Evolutionary conservation across 2,329 filamentous ascomycete species (phyloP).

Genomic region (Colletotrichum cereale): DNA sequence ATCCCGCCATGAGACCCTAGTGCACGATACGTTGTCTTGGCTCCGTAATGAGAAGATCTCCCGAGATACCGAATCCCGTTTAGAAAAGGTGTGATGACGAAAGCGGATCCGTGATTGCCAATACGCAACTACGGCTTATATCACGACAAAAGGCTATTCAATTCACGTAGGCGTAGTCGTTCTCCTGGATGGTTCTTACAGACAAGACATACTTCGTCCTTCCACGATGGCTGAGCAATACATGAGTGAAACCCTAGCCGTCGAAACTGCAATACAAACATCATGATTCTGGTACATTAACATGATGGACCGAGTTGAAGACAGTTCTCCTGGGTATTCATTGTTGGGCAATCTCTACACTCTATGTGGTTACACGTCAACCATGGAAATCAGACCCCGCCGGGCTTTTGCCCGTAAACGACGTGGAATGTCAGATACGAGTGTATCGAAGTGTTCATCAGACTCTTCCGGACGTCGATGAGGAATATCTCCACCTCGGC

Average conservation of each 20-base stretch:
- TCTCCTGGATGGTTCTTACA: not conserved
- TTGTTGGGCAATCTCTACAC: not conserved
- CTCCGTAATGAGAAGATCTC: not conserved
- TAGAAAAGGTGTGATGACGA: too few relatives aligned
- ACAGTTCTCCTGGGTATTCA: not conserved
- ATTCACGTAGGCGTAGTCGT: not conserved
- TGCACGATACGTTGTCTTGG: too few relatives aligned
- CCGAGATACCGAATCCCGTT: not conserved
- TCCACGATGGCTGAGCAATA: not conserved
- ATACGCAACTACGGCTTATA: too few relatives aligned
- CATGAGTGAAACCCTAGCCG: not conserved
- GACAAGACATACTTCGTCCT: not conserved
- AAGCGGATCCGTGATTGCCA: too few relatives aligned
- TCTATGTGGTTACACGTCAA: not conserved
- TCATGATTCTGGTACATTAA: not conserved
- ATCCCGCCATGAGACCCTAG: not conserved
- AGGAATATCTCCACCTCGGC: conserved; percentile 55
- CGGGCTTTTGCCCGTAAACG: conserved; percentile 64
- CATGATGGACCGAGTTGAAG: not conserved
- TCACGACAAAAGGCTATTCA: too few relatives aligned
- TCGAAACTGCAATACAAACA: not conserved
- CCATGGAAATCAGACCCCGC: not conserved
- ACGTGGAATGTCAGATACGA: conserved; percentile 63
- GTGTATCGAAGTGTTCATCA: conserved; percentile 61
- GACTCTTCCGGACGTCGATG: conserved; percentile 61